Percentiles rank a stretch among this genome's conserved stretches.
phyloP scores from a whole-genome alignment of 2,329 filamentous ascomycete genomes.

The Knufia fluminis region DNA sequence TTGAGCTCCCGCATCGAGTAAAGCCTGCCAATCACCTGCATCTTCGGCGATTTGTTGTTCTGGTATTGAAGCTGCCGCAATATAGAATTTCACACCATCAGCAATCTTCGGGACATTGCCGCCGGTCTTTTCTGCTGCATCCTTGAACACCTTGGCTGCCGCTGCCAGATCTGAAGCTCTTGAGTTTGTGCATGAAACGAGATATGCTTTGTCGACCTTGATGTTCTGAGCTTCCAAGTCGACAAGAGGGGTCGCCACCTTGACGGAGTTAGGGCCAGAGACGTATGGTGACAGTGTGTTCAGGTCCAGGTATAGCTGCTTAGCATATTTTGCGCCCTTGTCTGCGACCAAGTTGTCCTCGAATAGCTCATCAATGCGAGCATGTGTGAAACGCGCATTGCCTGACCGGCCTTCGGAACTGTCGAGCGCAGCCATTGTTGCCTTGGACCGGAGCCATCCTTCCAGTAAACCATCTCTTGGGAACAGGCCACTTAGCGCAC shows the following conservation, averaged over 20 bases:
- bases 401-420: conserved; percentile 40
- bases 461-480: conserved; percentile 67
- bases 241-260: conserved; percentile 67
- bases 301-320: conserved; percentile 71
- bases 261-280: conserved; percentile 83
- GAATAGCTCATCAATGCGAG: conserved; percentile 62
- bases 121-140: conserved; percentile 54
- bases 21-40: conserved; percentile 72
- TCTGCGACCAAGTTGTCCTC: conserved; percentile 61
- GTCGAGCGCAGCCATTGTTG: conserved; percentile 58
- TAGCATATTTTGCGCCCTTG: conserved; percentile 69
- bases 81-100: conserved; percentile 71
- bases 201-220: conserved; percentile 70
- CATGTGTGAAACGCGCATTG: conserved; percentile 59
- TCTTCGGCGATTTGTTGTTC: conserved; percentile 74
- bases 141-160: conserved; percentile 76
- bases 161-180: conserved; percentile 70
- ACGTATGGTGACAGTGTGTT: conserved; percentile 77
- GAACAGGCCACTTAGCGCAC: conserved; percentile 59
- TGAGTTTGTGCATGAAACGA: conserved; percentile 85
- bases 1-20: conserved; percentile 70
- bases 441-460: conserved; percentile 67
- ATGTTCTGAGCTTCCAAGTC: conserved; percentile 68
- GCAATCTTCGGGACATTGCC: conserved; percentile 62
- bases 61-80: conserved; percentile 70